A percentile compares a stretch with the other conserved stretches of the same genome.
Conservation (phyloP, 1,139 yeast species). For the Suhomyces wounanorum region DNA sequence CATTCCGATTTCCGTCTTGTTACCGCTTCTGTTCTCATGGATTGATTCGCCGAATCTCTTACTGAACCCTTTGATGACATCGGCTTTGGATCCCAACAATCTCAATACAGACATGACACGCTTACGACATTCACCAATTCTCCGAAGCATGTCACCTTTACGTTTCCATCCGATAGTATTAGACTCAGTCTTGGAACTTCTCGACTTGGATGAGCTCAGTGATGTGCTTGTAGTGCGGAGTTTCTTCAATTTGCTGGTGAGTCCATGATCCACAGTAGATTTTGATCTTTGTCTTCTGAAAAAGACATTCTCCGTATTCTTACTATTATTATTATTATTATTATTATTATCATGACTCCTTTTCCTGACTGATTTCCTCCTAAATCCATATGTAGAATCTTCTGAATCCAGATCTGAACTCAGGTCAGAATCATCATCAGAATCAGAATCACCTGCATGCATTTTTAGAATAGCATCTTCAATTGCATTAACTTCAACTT, state of each 20-base stretch:
- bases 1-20: slow-evolving; percentile 62
- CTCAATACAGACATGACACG: slow-evolving; percentile 89
- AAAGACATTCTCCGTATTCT: slow-evolving; percentile 28
- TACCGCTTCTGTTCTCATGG: slow-evolving; percentile 35
- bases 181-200: slow-evolving; percentile 44
- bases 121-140: slow-evolving; percentile 94
- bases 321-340: slow-evolving; percentile 3
- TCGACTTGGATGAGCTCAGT: slow-evolving; percentile 16
- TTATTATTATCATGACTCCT: slow-evolving; percentile 4
- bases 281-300: slow-evolving; percentile 41
- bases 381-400: neutral
- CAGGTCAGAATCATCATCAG: slow-evolving; percentile 32
- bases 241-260: slow-evolving; percentile 19
- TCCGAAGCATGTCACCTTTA: slow-evolving; percentile 90
- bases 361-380: neutral
- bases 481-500: slow-evolving; percentile 86
- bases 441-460: slow-evolving; percentile 67
- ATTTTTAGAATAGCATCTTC: slow-evolving; percentile 87
- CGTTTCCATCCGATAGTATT: slow-evolving; percentile 77
- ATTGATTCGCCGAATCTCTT: slow-evolving; percentile 86
- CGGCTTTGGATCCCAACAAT: slow-evolving; percentile 88
- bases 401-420: slow-evolving; percentile 17
- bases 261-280: slow-evolving; percentile 38
- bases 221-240: slow-evolving; percentile 8
- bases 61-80: slow-evolving; percentile 91